A percentile compares a stretch with the other conserved stretches of the same genome.
These are phyloP conservation scores for Acer campestre DNA, from an alignment of 345 rosid genomes.

Conservation along the genomic window DNA sequence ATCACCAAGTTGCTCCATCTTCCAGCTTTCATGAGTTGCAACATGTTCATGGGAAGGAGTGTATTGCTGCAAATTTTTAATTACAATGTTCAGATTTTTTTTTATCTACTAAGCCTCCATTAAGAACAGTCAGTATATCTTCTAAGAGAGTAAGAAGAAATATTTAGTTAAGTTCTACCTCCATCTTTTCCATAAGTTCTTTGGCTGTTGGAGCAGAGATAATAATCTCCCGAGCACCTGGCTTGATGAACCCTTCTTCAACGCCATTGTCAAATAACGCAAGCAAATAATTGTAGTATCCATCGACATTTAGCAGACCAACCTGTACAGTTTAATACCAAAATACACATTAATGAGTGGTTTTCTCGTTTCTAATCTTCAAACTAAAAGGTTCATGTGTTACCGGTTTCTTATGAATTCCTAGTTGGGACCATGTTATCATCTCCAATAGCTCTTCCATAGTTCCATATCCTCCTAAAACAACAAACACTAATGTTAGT, in stretches of 20 bases:
- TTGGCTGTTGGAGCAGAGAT: conserved; percentile 87
- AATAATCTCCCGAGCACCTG: conserved; percentile 74
- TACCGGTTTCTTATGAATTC: conserved; percentile 93
- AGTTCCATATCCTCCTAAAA: conserved; percentile 92
- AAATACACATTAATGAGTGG: background rate
- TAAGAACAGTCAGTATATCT: background rate
- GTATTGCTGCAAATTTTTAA: conserved; percentile 55
- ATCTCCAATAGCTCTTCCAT: conserved; percentile 96
- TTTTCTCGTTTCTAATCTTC: background rate
- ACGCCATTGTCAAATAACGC: conserved; percentile 88
- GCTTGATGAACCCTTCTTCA: conserved; percentile 92
- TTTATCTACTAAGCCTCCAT: background rate
- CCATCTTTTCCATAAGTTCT: conserved; percentile 88
- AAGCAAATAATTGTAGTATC: conserved; percentile 81
- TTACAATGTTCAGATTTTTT: conserved; percentile 3
- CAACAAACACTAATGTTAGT: background rate
- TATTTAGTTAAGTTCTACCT: conserved; percentile 49
- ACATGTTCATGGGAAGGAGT: conserved; percentile 70
- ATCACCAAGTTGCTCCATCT: conserved; percentile 66
- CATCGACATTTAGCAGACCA: conserved; percentile 93
- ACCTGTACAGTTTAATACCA: conserved; percentile 45
- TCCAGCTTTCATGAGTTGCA: conserved; percentile 95
- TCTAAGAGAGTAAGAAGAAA: background rate
- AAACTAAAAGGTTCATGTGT: conserved; percentile 26
- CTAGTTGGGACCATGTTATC: conserved; percentile 98